phyloP scores from a whole-genome alignment of 2,329 filamentous ascomycete genomes.

The Aspergillus pseudotamarii region DNA sequence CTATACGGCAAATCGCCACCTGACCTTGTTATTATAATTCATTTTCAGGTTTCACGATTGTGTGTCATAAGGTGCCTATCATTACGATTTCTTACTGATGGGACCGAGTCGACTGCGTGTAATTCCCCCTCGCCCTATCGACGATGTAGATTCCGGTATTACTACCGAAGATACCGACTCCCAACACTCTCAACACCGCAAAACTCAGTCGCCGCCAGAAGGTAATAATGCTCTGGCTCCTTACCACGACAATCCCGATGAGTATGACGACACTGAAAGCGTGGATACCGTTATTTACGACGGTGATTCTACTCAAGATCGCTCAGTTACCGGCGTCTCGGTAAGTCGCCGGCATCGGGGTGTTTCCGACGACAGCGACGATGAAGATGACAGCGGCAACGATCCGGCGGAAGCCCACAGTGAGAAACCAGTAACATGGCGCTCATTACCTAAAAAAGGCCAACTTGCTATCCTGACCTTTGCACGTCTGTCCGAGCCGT shows the following conservation, averaged over 20 bases:
- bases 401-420: conserved; percentile 15
- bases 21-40: background rate
- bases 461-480: conserved; percentile 78
- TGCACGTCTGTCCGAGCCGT: conserved; percentile 77
- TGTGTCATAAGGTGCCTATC: background rate
- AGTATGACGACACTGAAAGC: conserved; percentile 22
- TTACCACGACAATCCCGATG: background rate
- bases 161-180: conserved; percentile 7
- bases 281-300: conserved; percentile 23
- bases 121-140: conserved; percentile 1
- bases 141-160: conserved; percentile 18
- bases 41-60: background rate
- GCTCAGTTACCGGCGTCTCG: conserved; percentile 18
- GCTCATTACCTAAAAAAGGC: conserved; percentile 71
- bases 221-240: background rate
- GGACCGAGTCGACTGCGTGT: conserved; percentile 12
- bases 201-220: background rate
- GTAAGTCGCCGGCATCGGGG: conserved; percentile 17
- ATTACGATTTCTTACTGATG: conserved; percentile 14
- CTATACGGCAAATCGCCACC: background rate
- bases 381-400: conserved; percentile 19
- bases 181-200: conserved; percentile 1
- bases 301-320: conserved; percentile 7
- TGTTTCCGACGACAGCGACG: conserved; percentile 16
- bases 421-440: conserved; percentile 65